Base-by-base conservation (phyloP, 2,329 filamentous ascomycete species). In the Thielaviopsis euricoi region DNA sequence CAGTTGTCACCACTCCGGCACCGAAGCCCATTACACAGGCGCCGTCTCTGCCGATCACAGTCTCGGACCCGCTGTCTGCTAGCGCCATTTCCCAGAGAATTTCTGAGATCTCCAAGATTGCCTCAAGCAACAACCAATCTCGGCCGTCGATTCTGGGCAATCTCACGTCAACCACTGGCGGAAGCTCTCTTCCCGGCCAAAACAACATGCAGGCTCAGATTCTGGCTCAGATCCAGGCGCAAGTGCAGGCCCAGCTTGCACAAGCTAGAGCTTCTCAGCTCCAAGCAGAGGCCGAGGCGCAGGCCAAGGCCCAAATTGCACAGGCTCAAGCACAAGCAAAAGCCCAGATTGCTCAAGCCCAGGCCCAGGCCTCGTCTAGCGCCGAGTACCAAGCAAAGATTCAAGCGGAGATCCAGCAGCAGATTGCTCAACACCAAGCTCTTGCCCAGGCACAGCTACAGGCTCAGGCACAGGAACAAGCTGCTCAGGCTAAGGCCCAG, bases 191-290 rank as follows among this genome's bases (percentile, higher is more conserved):
- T n/a, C 40, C 53, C 19, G 37, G n/a, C 22, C 53, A 55, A 43
- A 58, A 48, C 19, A 60, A 57, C 23, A 58, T 60, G 58, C 55
- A 60, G 22, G 55, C 55, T 19, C 58, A 55, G 10, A 60, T 60
- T 46, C 52, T 60, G 17, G 58, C 58, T 5, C 55, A 57, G 37
- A 60, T 60, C n/a, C 58, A 68, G n/a, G 62, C 66, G 0, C 69
- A 73, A 9, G 62, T 77, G 1, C 73, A 74, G 2, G 62, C 64
- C 0, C 60, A 71, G 6, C 63, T 71, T 17, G 52, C 56, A 17
- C 58, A 57, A 43, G 48, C 55, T 19, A 29, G 55, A 15, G 54
- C 48, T n/a, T 53, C 54, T 3, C 58, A 59, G 17, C 50, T 56
- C n/a, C 53, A 59, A 48, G 25, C 53, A 23, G 58, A 60, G 40